These are phyloP conservation scores for Ochetophila trinervis DNA, from an alignment of 306 rosid genomes.

Conservation along the genomic window DNA sequence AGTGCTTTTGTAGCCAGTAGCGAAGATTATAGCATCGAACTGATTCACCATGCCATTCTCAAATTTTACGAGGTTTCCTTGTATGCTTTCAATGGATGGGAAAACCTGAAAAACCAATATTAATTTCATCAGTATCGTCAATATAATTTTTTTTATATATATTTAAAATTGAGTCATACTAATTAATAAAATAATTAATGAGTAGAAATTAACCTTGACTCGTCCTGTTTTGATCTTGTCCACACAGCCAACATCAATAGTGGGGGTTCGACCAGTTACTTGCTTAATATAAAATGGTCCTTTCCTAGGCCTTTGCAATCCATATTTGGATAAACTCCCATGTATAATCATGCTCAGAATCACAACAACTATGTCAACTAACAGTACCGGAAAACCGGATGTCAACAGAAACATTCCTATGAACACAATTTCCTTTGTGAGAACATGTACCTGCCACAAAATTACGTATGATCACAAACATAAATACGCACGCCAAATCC, in stretches of 20 bases:
- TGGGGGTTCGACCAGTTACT: slow-evolving; percentile 47
- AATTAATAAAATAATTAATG: background rate
- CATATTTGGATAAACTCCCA: slow-evolving; percentile 45
- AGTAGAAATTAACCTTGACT: slow-evolving; percentile 41
- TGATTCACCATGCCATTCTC: slow-evolving; percentile 29
- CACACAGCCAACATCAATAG: slow-evolving; percentile 62
- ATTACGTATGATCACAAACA: background rate
- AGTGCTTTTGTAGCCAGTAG: slow-evolving; percentile 60
- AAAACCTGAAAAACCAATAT: slow-evolving; percentile 48
- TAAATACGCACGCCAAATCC: background rate
- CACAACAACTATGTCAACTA: slow-evolving; percentile 35
- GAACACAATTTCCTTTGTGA: slow-evolving; percentile 48
- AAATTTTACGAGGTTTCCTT: slow-evolving; percentile 31
- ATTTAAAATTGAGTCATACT: too few species aligned
- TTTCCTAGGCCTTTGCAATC: slow-evolving; percentile 38
- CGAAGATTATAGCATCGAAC: slow-evolving; percentile 59
- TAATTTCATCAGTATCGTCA: background rate
- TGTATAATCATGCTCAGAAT: slow-evolving; percentile 30
- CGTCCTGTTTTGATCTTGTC: slow-evolving; percentile 33
- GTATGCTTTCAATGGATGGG: slow-evolving; percentile 33
- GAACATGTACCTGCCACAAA: slow-evolving; percentile 38
- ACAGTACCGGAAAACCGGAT: slow-evolving; percentile 16
- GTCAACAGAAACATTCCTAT: slow-evolving; percentile 47
- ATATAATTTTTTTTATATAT: too few species aligned
- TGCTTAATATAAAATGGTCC: slow-evolving; percentile 53